These are phyloP conservation scores for Trichaptum fuscoviolaceum DNA, from an alignment of 768 basidiomycete genomes.

Conservation along the genomic window DNA sequence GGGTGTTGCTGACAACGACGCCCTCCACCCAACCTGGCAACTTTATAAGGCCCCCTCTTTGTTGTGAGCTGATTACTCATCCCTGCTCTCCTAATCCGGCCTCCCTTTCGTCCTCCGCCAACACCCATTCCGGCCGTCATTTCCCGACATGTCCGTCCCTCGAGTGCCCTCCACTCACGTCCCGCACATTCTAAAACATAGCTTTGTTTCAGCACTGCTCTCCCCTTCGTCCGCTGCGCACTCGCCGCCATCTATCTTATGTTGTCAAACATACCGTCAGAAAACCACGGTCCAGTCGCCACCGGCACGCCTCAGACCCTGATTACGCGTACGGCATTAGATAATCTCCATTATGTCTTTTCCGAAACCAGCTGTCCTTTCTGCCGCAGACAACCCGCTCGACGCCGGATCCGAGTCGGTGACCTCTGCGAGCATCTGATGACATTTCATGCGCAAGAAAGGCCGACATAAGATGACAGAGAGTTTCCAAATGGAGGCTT, in stretches of 20 bases:
- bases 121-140: background rate
- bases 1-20: background rate
- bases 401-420: background rate
- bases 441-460: background rate
- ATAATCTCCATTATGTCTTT: background rate
- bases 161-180: background rate
- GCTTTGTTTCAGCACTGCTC: background rate
- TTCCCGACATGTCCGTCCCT: background rate
- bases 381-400: background rate
- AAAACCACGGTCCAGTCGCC: too few species aligned
- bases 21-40: background rate
- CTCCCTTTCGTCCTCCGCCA: background rate
- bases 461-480: background rate
- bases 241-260: too few species aligned
- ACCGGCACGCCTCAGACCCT: background rate
- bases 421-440: background rate
- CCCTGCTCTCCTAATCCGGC: constrained; percentile 1
- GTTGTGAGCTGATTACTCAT: background rate
- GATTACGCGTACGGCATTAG: background rate
- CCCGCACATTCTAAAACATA: too few species aligned
- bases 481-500: background rate
- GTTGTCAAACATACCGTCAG: too few species aligned
- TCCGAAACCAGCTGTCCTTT: background rate
- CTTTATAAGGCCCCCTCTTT: background rate
- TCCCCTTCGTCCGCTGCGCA: too few species aligned